Conservation (phyloP, 2,329 filamentous ascomycete species). For the Graphium sp. region DNA sequence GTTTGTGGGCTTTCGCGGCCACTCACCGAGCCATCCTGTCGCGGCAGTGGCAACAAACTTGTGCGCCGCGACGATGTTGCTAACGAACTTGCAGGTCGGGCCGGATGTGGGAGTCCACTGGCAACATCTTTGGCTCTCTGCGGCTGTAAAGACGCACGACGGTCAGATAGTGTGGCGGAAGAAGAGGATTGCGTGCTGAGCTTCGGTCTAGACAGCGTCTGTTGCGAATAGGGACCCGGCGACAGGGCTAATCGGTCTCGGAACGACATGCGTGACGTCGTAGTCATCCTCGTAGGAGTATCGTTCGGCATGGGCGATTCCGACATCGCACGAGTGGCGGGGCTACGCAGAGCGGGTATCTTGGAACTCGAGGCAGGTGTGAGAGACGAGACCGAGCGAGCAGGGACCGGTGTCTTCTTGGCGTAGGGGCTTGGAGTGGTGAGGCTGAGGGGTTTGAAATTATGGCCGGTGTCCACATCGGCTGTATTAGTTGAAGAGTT, state of each 20-base stretch:
- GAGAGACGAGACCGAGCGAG: constrained; percentile 23
- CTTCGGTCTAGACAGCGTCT: constrained; percentile 24
- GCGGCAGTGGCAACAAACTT: constrained; percentile 35
- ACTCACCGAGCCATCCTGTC: constrained; percentile 9
- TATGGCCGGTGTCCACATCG: constrained; percentile 49
- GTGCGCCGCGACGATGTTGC: constrained; percentile 28
- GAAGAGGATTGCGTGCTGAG: constrained; percentile 25
- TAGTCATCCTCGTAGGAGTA: constrained; percentile 26
- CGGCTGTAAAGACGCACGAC: constrained; percentile 37
- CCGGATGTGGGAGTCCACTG: constrained; percentile 5
- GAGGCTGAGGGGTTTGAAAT: constrained; percentile 44
- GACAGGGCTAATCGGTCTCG: constrained; percentile 30
- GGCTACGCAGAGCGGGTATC: constrained; percentile 30
- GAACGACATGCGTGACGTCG: constrained; percentile 29
- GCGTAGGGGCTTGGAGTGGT: constrained; percentile 43
- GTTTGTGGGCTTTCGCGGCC: constrained; percentile 32
- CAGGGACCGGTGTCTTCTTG: constrained; percentile 21
- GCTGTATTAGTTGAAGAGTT: constrained; percentile 48
- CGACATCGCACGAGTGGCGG: constrained; percentile 25
- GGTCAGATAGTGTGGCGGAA: constrained; percentile 20
- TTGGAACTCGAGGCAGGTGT: constrained; percentile 25
- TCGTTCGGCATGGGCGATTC: constrained; percentile 28
- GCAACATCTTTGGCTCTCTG: constrained; percentile 12
- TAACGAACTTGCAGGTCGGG: constrained; percentile 40
- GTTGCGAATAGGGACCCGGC: constrained; percentile 29